Evolutionary conservation across 2,329 filamentous ascomycete species (phyloP), one percentile per base, ranked within the genome.

Genomic region (Botrytis elliptica): DNA sequence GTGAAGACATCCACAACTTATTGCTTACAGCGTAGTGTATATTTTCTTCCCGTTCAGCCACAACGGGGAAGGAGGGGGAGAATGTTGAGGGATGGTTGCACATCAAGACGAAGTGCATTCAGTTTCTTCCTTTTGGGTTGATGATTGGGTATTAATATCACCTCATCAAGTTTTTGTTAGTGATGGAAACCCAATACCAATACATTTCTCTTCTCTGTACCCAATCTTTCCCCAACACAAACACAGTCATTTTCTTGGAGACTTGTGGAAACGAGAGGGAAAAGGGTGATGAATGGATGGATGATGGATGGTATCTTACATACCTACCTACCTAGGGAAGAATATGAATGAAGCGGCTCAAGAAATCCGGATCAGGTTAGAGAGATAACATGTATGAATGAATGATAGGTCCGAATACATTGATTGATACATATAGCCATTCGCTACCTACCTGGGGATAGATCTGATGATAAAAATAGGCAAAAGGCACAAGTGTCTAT

Each of bases 81-180:
- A 42, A 42, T 70, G n/a, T 63, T 67, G 65, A 33, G 46, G 49
- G 22, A 29, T 64, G 42, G 33, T 44, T 25, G 36, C 42, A 64
- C 25, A 20, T 40, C 18, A 42, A 66, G 29, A 42, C 44, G 20
- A 42, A n/a, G 38, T 42, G 70, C 44, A 65, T 25, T 12, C 16
- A 29, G 22, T 4, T 67, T 49, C 25, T 18, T 40, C 44, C 25
- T 38, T 20, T 55, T 20, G 33, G 29, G 25, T 4, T 40, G 25
- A 9, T 68, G 71, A 69, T 72, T 72, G 63, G 71, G 40, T 42
- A 42, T 71, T 5, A 22, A 44, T 55, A 60, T 67, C 70, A 68
- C 63, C 70, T 59, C 70, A 72, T 68, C 63, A 60, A 42, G 44
- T 67, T 42, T 67, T n/a, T 8, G n/a, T 66, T 36, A 29, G 52